Percentiles rank a stretch among this genome's conserved stretches.
Conservation (phyloP, 495 filamentous ascomycete species). For the Hypomontagnella submonticulosa region DNA sequence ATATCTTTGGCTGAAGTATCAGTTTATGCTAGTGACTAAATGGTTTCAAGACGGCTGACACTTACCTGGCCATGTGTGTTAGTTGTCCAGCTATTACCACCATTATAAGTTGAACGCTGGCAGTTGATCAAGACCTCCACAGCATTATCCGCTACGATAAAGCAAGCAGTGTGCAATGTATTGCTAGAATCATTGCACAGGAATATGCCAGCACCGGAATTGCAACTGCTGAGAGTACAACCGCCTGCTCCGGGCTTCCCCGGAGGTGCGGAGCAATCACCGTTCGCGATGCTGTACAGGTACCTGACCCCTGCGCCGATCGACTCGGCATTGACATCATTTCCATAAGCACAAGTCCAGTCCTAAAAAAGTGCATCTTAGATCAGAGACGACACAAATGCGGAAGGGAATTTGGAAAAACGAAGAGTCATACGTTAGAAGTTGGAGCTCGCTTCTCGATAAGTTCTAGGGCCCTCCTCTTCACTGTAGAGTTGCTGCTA, state of each 20-base stretch:
- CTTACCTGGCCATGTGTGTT: constrained; percentile 39
- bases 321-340: constrained; percentile 29
- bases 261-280: constrained; percentile 33
- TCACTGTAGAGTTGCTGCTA: constrained; percentile 21
- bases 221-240: constrained; percentile 30
- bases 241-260: constrained; percentile 32
- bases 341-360: constrained; percentile 38
- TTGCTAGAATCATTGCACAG: constrained; percentile 36
- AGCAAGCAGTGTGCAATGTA: constrained; percentile 22
- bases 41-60: not conserved
- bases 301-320: constrained; percentile 32
- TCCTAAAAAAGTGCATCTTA: constrained; percentile 21
- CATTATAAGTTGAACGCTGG: constrained; percentile 29
- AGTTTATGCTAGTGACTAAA: not conserved
- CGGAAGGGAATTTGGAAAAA: not conserved
- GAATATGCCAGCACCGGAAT: constrained; percentile 32
- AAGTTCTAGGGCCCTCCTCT: constrained; percentile 17
- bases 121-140: constrained; percentile 41
- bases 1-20: constrained; percentile 27
- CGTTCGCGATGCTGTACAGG: constrained; percentile 41
- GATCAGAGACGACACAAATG: not conserved
- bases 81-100: constrained; percentile 27
- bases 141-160: constrained; percentile 35
- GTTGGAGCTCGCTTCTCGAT: constrained; percentile 33
- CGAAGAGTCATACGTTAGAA: constrained; percentile 19